Base-by-base conservation (phyloP, 495 filamentous ascomycete species). In the Geoglossum glabrum region DNA sequence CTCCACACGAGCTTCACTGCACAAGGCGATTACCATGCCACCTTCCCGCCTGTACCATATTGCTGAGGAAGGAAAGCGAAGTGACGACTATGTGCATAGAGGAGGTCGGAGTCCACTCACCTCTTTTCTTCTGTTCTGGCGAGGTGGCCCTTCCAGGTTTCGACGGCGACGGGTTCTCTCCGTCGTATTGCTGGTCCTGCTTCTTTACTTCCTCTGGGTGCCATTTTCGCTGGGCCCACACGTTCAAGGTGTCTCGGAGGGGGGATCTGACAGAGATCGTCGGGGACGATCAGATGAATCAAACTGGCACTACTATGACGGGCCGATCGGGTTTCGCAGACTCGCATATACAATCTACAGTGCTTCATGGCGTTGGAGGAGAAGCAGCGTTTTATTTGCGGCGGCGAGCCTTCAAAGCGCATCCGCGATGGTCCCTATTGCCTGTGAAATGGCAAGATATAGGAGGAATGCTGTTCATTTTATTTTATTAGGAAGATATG, bases 361-460 rank as follows among this genome's bases (percentile, higher is more conserved):
- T 11, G 30, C 26, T 17, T 15, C 10, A 8, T 30, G 59, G 5
- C 11, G 17, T 34, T 1, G 9, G 25, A 3, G 15, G 15, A 59
- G 34, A 3, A 81, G 81, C 58, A 80, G 81, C 59, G 68, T 83
- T 0, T 63, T 83, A 6, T 82, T 82, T 60, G 77, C 75, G 5
- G 71, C 76, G 0, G 76, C 79, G 0, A 79, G 69, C 40, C 67
- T 81, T 46, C 69, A 76, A 61, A 82, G 79, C 59, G 73, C 73
- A 2, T 67, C 76, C 0, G 64, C 68, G 28, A 63, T 83, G 21
- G 63, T 83, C n/a, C 80, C 80, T 2, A 68, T 80, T 64, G 77
- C 77, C 0, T 83, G 80, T 59, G 71, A 77, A 61, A 83, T 83
- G 80, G 75, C 71, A 9, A 60, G 61, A 27, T 73, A 73, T 66